Percentiles rank a stretch among this genome's conserved stretches.
Evolutionary conservation across 257 asterid genomes (phyloP).

Genomic region (Buddleja alternifolia): DNA sequence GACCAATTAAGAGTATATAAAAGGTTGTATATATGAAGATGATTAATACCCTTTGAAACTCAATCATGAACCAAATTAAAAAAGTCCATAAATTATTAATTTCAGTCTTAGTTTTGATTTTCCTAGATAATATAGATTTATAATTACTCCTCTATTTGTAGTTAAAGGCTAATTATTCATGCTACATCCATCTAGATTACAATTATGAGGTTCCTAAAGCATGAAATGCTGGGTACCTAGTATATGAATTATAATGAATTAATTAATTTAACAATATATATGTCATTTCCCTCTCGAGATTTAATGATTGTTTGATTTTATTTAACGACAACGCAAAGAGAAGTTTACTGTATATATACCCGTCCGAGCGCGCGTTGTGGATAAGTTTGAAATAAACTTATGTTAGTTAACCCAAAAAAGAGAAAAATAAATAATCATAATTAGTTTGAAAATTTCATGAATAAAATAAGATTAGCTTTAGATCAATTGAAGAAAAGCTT

Average conservation of each 20-base stretch:
- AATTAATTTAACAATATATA: not conserved
- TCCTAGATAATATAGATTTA: no score
- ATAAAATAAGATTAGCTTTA: constrained; percentile 36
- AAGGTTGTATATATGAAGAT: constrained; percentile 26
- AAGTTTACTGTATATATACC: not conserved
- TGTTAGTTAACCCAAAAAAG: constrained; percentile 6
- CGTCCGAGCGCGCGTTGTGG: not conserved
- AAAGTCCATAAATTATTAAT: not conserved
- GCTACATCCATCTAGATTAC: not conserved
- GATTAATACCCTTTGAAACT: constrained; percentile 20
- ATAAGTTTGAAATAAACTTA: not conserved
- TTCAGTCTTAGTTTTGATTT: not conserved
- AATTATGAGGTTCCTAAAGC: constrained; percentile 2
- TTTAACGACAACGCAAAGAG: not conserved
- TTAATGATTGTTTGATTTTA: not conserved
- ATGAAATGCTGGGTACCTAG: not conserved
- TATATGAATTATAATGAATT: not conserved
- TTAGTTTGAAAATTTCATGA: constrained; percentile 25
- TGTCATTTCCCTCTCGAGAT: not conserved
- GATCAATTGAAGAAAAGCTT: constrained; percentile 38
- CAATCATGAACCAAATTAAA: not conserved
- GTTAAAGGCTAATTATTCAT: not conserved
- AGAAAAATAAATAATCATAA: constrained; percentile 14
- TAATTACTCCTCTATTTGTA: not conserved
- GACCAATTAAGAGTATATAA: constrained; percentile 6